These are phyloP conservation scores for Ogataea thermomethanolica DNA, from an alignment of 805 yeast species.

Conservation along the genomic window DNA sequence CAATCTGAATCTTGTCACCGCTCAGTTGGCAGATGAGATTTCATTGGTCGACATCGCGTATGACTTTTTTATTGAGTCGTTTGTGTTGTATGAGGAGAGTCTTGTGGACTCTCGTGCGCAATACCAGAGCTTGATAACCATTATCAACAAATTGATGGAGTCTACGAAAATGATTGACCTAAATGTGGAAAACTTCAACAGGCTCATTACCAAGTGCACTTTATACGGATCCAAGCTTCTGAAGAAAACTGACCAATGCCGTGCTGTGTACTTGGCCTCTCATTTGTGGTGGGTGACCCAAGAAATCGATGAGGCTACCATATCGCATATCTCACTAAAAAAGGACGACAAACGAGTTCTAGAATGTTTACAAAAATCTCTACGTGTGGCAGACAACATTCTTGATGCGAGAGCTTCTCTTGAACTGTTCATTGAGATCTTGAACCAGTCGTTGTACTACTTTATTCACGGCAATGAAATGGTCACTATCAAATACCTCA, in stretches of 20 bases:
- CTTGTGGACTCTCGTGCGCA: constrained; percentile 47
- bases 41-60: constrained; percentile 68
- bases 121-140: constrained; percentile 44
- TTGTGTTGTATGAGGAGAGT: constrained; percentile 73
- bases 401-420: constrained; percentile 73
- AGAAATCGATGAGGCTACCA: constrained; percentile 28
- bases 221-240: constrained; percentile 83
- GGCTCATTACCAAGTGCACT: constrained; percentile 79
- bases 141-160: constrained; percentile 43
- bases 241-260: constrained; percentile 92
- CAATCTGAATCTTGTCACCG: constrained; percentile 59
- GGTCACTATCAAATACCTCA: constrained; percentile 72
- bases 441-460: constrained; percentile 81
- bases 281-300: constrained; percentile 95
- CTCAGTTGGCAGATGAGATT: constrained; percentile 76
- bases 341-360: constrained; percentile 66
- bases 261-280: constrained; percentile 82
- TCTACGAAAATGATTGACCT: constrained; percentile 39
- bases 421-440: constrained; percentile 84
- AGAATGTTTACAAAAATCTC: constrained; percentile 85
- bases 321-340: constrained; percentile 27
- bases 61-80: constrained; percentile 86
- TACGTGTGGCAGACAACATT: constrained; percentile 91
- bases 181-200: constrained; percentile 66
- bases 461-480: constrained; percentile 74